phyloP scores from a whole-genome alignment of 2,329 filamentous ascomycete genomes.

The Emmonsia crescens region DNA sequence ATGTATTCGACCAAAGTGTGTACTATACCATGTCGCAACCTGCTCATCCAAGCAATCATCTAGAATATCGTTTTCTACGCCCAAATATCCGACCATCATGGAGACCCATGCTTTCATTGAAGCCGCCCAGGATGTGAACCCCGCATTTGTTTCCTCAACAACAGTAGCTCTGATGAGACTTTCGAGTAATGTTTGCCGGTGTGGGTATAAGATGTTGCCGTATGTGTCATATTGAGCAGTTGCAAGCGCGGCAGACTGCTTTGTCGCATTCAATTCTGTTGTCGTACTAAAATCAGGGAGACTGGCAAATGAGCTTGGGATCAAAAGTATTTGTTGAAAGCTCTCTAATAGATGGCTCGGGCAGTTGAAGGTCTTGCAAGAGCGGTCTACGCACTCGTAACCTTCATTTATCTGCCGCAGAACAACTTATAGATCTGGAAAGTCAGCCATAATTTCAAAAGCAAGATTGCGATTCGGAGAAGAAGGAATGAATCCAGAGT shows the following conservation, averaged over 20 bases:
- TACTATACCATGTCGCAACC: constrained; percentile 3
- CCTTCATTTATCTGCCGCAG: constrained; percentile 2
- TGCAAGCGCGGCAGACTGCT: neutral
- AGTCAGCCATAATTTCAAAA: constrained; percentile 7
- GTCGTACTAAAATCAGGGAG: constrained; percentile 5
- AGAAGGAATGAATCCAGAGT: constrained; percentile 7
- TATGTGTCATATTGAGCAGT: constrained; percentile 7
- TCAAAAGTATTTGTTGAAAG: constrained; percentile 6
- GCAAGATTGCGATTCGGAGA: constrained; percentile 7
- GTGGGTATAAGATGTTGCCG: constrained; percentile 10
- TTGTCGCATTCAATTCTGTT: constrained; percentile 1
- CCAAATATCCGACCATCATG: constrained; percentile 4
- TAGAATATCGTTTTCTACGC: constrained; percentile 3
- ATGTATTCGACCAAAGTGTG: constrained; percentile 3
- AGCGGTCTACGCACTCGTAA: constrained; percentile 6
- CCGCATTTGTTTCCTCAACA: constrained; percentile 3
- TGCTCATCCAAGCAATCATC: constrained; percentile 6
- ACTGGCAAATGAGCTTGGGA: constrained; percentile 9
- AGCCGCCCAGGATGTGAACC: constrained; percentile 3
- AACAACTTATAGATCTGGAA: constrained; percentile 8
- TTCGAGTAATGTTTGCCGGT: constrained; percentile 7
- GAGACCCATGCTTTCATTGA: constrained; percentile 1
- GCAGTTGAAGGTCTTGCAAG: constrained; percentile 8
- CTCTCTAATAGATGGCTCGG: constrained; percentile 2
- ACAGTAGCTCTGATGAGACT: constrained; percentile 3